Percentiles rank a stretch among this genome's conserved stretches.
phyloP scores from a whole-genome alignment of 139 green algal genomes.

The Chlorella sp. region DNA sequence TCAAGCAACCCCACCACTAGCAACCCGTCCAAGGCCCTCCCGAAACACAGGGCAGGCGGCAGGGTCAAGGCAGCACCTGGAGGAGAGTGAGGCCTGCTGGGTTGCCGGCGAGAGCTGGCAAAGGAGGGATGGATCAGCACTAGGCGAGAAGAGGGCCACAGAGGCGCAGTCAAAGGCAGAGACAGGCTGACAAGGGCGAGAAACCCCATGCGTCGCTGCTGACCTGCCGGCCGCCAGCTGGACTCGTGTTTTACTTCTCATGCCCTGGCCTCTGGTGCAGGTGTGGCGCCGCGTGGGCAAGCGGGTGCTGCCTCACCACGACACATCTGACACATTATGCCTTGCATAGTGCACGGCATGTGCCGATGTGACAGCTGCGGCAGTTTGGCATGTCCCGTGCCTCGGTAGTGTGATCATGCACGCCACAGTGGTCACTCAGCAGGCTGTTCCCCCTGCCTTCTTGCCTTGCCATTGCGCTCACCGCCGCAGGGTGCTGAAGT shows the following conservation, averaged over 20 bases:
- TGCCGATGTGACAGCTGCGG: too few species aligned
- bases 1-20: too few species aligned
- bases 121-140: too few species aligned
- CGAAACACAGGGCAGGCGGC: neutral
- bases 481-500: constrained; percentile 45
- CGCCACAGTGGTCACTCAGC: neutral
- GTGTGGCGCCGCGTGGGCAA: constrained; percentile 55
- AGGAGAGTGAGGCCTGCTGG: neutral
- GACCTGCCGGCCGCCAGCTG: neutral
- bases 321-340: constrained; percentile 58
- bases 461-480: too few species aligned
- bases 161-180: too few species aligned
- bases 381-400: neutral
- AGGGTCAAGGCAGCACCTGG: neutral
- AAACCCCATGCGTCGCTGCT: neutral
- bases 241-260: neutral
- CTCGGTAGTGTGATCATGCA: neutral
- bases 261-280: constrained; percentile 20
- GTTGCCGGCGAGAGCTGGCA: neutral
- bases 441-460: too few species aligned
- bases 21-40: too few species aligned
- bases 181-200: too few species aligned
- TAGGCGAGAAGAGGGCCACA: neutral
- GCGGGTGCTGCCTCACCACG: constrained; percentile 53
- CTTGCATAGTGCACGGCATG: too few species aligned